Evolutionary conservation across 768 basidiomycete species (phyloP).

Genomic region (Boletus huronensis): DNA sequence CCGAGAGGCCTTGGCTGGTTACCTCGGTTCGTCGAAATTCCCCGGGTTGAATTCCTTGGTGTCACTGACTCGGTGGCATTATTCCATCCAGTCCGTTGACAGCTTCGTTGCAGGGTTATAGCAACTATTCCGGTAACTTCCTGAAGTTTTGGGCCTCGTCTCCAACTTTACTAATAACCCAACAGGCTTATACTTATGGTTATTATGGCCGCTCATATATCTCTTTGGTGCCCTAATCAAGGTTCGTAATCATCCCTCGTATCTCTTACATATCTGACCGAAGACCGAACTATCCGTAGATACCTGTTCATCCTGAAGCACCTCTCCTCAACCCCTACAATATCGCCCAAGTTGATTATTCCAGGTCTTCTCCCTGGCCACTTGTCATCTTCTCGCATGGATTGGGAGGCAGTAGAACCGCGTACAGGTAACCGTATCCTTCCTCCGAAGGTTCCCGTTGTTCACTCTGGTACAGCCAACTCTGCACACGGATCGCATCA

Average conservation of each 20-base stretch:
- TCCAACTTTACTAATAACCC: background rate
- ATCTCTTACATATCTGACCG: background rate
- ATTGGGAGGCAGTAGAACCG: constrained; percentile 66
- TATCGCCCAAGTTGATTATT: background rate
- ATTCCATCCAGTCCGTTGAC: constrained; percentile 35
- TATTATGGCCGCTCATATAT: constrained; percentile 46
- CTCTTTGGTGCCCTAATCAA: constrained; percentile 48
- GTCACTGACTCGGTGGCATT: background rate
- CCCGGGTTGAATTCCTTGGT: background rate
- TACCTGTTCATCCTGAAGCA: constrained; percentile 55
- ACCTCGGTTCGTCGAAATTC: constrained; percentile 40
- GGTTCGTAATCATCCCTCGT: constrained; percentile 28
- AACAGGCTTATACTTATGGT: constrained; percentile 27
- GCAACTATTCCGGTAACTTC: constrained; percentile 44
- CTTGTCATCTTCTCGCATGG: constrained; percentile 86
- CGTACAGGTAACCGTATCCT: constrained; percentile 50
- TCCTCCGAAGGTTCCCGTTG: background rate
- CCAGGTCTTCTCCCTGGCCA: constrained; percentile 52
- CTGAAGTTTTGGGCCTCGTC: background rate
- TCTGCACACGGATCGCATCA: constrained; percentile 70
- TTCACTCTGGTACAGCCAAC: constrained; percentile 42
- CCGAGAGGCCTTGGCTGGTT: constrained; percentile 55
- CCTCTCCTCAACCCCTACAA: constrained; percentile 41
- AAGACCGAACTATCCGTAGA: constrained; percentile 31
- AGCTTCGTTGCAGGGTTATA: constrained; percentile 47